Base-by-base conservation (phyloP, 2,329 filamentous ascomycete genomes). In the Colletotrichum sp. region DNA sequence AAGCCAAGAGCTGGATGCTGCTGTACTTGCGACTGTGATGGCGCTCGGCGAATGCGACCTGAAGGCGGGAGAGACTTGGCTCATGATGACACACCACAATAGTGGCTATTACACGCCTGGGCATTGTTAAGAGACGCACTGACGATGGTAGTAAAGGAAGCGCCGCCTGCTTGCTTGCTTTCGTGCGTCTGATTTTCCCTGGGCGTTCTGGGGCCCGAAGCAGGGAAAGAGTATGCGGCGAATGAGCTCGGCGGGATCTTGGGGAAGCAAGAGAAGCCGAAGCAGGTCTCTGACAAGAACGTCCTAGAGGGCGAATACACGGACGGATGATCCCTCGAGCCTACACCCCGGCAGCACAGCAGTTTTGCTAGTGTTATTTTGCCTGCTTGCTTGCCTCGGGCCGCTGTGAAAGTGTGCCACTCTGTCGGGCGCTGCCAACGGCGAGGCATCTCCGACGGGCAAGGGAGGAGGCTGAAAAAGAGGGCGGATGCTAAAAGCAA, bases 251-350 rank as follows among this genome's bases (percentile, higher is more conserved):
- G 72, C 64, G 44, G 44, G 44, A 49, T 49, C 15, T 66, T 57
- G 29, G 25, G 71, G 75, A 64, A 81, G 83, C 82, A 84, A 82
- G 78, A 82, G 77, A 83, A 84, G 82, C 83, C 83, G 84, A 85
- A 81, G 83, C 83, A 84, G 73, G 80, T 82, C 84, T 84, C 83
- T 83, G 77, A 84, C 84, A 83, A 77, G 78, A n/a, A n/a, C 3
- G 80, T 75, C 78, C 77, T 79, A 76, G 80, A 78, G 78, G 79
- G 77, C 79, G 79, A 80, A 79, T 77, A 79, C 81, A 79, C 78
- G 80, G 80, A 49, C 44, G 44, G 44, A 49, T 22, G 44, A 49
- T 49, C 44, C 44, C 44, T 49, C 44, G 19, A 49, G 44, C 44
- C 44, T 13, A 22, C 13, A 9, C 9, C 39, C 39, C 44, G 6